Evolutionary conservation across 2,329 filamentous ascomycete species (phyloP).

Genomic region (Colletotrichum sp.): DNA sequence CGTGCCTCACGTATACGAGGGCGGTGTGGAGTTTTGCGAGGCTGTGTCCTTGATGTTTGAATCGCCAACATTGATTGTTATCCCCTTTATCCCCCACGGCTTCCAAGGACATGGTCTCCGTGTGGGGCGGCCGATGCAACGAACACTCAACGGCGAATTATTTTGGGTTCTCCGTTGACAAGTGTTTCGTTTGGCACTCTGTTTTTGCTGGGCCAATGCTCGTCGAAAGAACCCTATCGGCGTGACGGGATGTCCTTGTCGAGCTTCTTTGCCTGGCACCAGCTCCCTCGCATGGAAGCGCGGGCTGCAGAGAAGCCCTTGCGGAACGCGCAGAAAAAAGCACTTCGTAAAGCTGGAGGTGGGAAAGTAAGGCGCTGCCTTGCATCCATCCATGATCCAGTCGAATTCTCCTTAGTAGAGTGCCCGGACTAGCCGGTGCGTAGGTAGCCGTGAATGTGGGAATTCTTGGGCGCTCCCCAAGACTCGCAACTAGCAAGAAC

Average conservation of each 20-base stretch:
- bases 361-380: not conserved
- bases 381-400: slow-evolving; percentile 16
- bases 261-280: not conserved
- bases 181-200: slow-evolving; percentile 18
- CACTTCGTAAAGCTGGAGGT: not conserved
- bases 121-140: not conserved
- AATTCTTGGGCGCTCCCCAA: not conserved
- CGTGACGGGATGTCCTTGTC: not conserved
- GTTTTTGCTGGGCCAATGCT: not conserved
- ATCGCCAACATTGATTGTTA: not conserved
- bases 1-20: slow-evolving; percentile 13
- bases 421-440: slow-evolving; percentile 5
- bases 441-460: not conserved
- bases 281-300: not conserved
- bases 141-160: not conserved
- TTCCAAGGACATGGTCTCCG: not conserved
- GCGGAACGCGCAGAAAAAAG: not conserved
- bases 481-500: not conserved
- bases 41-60: not conserved
- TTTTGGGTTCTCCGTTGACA: slow-evolving; percentile 14
- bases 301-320: slow-evolving; percentile 1
- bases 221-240: not conserved
- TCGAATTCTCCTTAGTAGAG: not conserved
- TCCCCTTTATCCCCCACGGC: not conserved
- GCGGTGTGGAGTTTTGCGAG: slow-evolving; percentile 4